phyloP scores from a whole-genome alignment of 1,284 basidiomycete genomes.

The Cryptococcus sp. region DNA sequence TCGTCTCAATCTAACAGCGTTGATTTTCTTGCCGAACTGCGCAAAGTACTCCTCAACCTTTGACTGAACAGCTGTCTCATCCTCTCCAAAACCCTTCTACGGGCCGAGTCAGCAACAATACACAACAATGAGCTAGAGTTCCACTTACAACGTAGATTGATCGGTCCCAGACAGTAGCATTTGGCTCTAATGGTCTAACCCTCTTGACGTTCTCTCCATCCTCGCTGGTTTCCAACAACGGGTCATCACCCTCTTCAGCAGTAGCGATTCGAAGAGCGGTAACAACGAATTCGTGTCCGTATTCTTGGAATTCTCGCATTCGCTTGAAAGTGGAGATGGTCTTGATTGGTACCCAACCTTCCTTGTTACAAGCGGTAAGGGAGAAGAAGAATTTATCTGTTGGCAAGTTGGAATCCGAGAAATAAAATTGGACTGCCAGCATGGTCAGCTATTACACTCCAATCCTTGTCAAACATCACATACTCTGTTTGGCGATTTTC shows the following conservation, averaged over 20 bases:
- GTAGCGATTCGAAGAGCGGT: slow-evolving; percentile 57
- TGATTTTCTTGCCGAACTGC: slow-evolving; percentile 68
- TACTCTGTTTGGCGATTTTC: slow-evolving; percentile 39
- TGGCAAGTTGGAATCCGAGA: slow-evolving; percentile 92
- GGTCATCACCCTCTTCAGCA: slow-evolving; percentile 48
- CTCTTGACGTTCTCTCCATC: slow-evolving; percentile 69
- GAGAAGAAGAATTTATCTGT: slow-evolving; percentile 99
- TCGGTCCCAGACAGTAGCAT: slow-evolving; percentile 61
- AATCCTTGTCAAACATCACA: slow-evolving; percentile 7
- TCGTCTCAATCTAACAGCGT: slow-evolving; percentile 77
- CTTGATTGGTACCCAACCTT: slow-evolving; percentile 87
- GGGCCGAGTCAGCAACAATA: slow-evolving; percentile 4
- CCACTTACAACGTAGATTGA: slow-evolving; percentile 75
- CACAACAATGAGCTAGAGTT: background rate
- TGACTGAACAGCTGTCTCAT: slow-evolving; percentile 56
- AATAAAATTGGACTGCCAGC: slow-evolving; percentile 87
- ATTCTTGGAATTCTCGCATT: slow-evolving; percentile 67
- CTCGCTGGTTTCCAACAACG: slow-evolving; percentile 66
- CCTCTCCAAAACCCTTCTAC: slow-evolving; percentile 85
- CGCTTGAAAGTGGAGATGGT: slow-evolving; percentile 93
- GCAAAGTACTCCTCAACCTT: slow-evolving; percentile 78
- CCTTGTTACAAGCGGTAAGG: slow-evolving; percentile 63
- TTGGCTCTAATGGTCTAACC: slow-evolving; percentile 63
- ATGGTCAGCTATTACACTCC: background rate
- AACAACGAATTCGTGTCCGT: slow-evolving; percentile 63